Evolutionary conservation across 163 green algal genomes (phyloP), one percentile per base, ranked within the genome.

Genomic region (Scenedesmus sp.): DNA sequence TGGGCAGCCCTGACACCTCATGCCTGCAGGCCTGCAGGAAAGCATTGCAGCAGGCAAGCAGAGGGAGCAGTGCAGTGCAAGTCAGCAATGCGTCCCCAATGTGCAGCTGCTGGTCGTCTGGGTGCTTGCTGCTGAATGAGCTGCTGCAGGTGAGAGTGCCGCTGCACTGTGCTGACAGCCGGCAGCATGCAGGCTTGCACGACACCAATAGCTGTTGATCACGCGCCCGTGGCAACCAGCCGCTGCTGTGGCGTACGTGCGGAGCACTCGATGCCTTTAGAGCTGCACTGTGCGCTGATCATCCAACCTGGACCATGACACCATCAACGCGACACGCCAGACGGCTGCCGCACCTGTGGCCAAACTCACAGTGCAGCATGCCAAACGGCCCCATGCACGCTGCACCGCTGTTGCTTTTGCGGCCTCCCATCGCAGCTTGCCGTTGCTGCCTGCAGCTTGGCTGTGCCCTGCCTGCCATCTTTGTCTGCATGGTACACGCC

Each of bases 1-100:
- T 89, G 84, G 82, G 84, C 35, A 83, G 84, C 12, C 42, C 84
- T n/a, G 84, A 68, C 20, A 42, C 84, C 44, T 89, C 84, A 33
- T 89, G 84, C 84, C 84, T 89, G 84, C 51, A 61, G n/a, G n/a
- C n/a, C n/a, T n/a, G n/a, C n/a, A 0, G 15, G 0, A 33, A n/a
- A 73, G 10, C 24, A 16, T 15, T 40, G 24, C 65, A n/a, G 26
- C 49, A 72, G 30, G 18, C 4, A 1, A 24, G 3, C 10, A 35
- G 16, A 7, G 9, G 42, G 12, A 3, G 26, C 30, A 43, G 22
- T n/a, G n/a, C n/a, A n/a, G n/a, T n/a, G 30, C 22, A 44, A 43
- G 53, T 46, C 24, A 43, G 40, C 16, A 6, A 37, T 16, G 7
- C 65, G 43, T 18, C 20, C 18, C n/a, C n/a, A n/a, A n/a, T 84